Evolutionary conservation across 495 filamentous ascomycete species (phyloP).

Genomic region (Aspergillus sclerotioniger): DNA sequence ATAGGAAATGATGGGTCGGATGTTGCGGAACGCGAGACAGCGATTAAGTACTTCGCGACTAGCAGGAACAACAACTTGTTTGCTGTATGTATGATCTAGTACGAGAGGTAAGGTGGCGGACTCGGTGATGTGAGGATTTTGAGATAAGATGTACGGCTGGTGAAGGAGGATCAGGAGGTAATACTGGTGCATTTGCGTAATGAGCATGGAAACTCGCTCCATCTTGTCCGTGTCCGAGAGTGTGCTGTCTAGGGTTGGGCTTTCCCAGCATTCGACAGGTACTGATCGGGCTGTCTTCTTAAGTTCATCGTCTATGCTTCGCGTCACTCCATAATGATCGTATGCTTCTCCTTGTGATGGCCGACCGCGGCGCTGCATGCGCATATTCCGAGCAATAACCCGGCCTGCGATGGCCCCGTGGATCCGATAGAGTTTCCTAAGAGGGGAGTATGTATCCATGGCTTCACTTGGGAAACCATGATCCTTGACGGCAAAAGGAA

Average conservation of each 20-base stretch:
- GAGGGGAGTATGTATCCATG: not conserved
- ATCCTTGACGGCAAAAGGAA: constrained; percentile 41
- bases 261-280: constrained; percentile 38
- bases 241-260: constrained; percentile 12
- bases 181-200: constrained; percentile 47
- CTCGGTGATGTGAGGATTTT: constrained; percentile 21
- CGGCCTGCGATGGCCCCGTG: constrained; percentile 29
- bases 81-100: constrained; percentile 42
- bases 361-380: constrained; percentile 32
- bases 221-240: constrained; percentile 14
- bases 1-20: constrained; percentile 38
- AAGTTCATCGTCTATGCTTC: constrained; percentile 41
- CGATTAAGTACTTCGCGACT: constrained; percentile 42
- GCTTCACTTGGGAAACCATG: constrained; percentile 8
- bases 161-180: constrained; percentile 45
- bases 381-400: constrained; percentile 44
- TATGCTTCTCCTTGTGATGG: constrained; percentile 23
- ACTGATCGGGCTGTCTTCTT: constrained; percentile 35
- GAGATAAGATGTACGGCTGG: constrained; percentile 45
- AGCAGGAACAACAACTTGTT: constrained; percentile 40
- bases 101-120: constrained; percentile 18
- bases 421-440: constrained; percentile 31
- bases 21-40: constrained; percentile 38
- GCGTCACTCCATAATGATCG: constrained; percentile 36
- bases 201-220: constrained; percentile 26